Conservation (phyloP, 2,329 filamentous ascomycete species). For the Tolypocladium sp. region DNA sequence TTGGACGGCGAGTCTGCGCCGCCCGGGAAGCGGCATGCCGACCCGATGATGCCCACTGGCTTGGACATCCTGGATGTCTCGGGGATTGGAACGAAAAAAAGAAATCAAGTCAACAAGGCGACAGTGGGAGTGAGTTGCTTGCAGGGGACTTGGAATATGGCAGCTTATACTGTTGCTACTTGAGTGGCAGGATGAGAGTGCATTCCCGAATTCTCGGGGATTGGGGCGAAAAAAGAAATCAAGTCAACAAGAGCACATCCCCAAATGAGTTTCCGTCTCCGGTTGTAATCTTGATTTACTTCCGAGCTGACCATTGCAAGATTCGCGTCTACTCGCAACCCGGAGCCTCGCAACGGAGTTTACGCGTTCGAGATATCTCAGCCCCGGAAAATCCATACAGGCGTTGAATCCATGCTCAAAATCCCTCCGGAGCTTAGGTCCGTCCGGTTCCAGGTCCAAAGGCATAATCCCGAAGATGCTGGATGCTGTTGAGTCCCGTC, state of each 20-base stretch:
- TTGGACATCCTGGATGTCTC: conserved; percentile 8
- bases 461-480: not conserved
- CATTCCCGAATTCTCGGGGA: not conserved
- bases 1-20: conserved; percentile 20
- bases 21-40: conserved; percentile 28
- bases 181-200: not conserved
- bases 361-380: not conserved
- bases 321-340: not conserved
- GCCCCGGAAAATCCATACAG: not conserved
- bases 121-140: not conserved
- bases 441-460: not conserved
- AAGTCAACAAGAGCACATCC: not conserved
- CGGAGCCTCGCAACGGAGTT: not conserved
- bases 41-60: conserved; percentile 31
- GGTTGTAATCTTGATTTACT: not conserved
- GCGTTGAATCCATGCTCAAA: not conserved
- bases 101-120: not conserved
- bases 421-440: not conserved
- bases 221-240: too few species aligned
- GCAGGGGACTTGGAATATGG: not conserved
- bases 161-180: not conserved
- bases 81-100: not conserved
- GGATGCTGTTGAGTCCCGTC: not conserved
- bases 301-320: not conserved
- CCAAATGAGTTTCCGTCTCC: not conserved